Evolutionary conservation across 805 yeast species (phyloP).

Genomic region (Sporopachydermia quercuum): DNA sequence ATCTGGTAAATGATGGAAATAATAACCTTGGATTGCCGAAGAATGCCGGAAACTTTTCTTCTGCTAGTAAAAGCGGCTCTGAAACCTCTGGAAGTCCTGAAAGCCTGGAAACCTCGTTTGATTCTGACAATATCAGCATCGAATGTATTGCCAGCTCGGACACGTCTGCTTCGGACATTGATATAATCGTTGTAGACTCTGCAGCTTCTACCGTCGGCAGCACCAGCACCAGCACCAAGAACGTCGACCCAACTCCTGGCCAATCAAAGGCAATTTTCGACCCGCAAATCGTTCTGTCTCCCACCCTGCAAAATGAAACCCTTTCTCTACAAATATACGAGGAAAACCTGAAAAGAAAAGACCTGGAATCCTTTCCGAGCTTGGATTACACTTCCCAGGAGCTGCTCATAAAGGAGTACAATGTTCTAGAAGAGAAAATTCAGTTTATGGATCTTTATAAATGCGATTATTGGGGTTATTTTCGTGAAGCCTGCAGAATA

Average conservation of each 20-base stretch:
- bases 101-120: neutral
- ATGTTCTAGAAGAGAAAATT: slow-evolving; percentile 40
- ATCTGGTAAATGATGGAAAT: neutral
- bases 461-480: slow-evolving; percentile 62
- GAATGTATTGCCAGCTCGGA: neutral
- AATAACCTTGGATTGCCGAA: slow-evolving; percentile 6
- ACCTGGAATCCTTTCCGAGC: slow-evolving; percentile 41
- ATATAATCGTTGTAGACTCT: neutral
- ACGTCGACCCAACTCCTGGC: neutral
- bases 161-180: neutral
- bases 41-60: slow-evolving; percentile 2
- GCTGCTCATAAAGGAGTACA: slow-evolving; percentile 38
- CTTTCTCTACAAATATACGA: no score
- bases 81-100: neutral
- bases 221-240: neutral
- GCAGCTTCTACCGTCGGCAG: neutral
- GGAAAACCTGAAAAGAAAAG: slow-evolving; percentile 36
- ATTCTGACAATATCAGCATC: no score
- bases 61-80: neutral
- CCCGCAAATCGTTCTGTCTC: neutral
- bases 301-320: no score
- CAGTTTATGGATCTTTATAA: slow-evolving; percentile 47
- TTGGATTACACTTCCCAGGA: slow-evolving; percentile 58
- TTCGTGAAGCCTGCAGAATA: slow-evolving; percentile 53
- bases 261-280: no score